Base-by-base conservation (phyloP, 345 rosid genomes). In the Populus alba region DNA sequence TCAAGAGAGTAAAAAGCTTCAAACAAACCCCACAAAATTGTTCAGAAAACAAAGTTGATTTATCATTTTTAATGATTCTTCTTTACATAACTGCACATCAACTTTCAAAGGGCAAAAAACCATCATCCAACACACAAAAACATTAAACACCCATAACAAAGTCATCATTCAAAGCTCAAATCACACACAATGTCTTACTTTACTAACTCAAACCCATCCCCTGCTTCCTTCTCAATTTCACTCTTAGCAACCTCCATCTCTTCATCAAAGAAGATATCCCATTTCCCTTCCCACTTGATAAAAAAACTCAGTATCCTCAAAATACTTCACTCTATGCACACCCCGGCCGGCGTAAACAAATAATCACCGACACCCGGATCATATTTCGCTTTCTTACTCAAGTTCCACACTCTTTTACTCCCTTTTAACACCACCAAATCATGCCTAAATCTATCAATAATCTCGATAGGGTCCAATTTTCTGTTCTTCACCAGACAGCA, bases 281-380 rank as follows among this genome's bases (percentile, higher is more conserved):
- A 91, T 25, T 81, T 87, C 17, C 98, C 99, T 73, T 93, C 98
- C 99, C 98, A 93, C 82, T 93, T 91, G 78, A 95, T 87, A 76
- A 75, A 95, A 95, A 41, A 79, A 92, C 86, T 93, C 93, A 0
- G 98, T 93, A 45, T 95, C 98, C 83, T 93, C 94, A 45, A 89
- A 84, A 84, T 95, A 95, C 88, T 89, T 88, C 69, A 93, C 99
- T 77, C 97, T 81, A 12, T 93, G 97, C 78, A 95, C 91, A 69
- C 97, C 31, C 93, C 90, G 7, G 89, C 91, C 0, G 97, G 98
- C 1, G 97, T 93, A 73, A 87, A 91, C 79, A 93, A 49, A 76
- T 93, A 95, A 84, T 95, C 98, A 0, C 92, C 96, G 23, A 77
- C 90, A 70, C 59, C 82, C 73, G 92, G 77, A 83, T 95, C 97